phyloP scores from a whole-genome alignment of 352 stramenopile genomes.

The Phytophthora tubulina region DNA sequence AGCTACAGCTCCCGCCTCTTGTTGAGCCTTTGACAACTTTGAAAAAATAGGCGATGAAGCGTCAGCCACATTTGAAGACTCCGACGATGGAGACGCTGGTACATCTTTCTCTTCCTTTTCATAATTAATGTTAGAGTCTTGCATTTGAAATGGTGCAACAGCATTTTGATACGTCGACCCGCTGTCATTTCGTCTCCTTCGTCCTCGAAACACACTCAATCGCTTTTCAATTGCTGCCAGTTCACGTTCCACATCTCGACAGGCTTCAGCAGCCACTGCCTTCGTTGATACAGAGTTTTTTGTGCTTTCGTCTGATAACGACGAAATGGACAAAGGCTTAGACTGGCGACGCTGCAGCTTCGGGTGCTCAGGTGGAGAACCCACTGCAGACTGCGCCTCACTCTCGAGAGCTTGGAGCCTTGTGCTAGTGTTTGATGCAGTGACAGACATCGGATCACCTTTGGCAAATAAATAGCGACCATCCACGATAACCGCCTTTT shows the following conservation, averaged over 20 bases:
- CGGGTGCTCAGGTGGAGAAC: conserved; percentile 6
- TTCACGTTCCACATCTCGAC: conserved; percentile 54
- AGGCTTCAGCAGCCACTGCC: conserved; percentile 36
- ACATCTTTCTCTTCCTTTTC: neutral
- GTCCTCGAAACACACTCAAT: conserved; percentile 39
- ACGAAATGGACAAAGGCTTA: conserved; percentile 45
- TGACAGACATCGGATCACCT: conserved; percentile 22
- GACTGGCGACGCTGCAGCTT: conserved; percentile 15
- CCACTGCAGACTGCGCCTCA: neutral
- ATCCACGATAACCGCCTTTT: conserved; percentile 10
- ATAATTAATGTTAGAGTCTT: neutral
- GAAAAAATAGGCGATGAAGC: conserved; percentile 14
- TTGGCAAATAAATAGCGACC: conserved; percentile 8
- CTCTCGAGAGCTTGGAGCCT: neutral
- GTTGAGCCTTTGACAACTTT: conserved; percentile 36
- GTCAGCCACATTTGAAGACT: conserved; percentile 12
- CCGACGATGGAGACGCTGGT: neutral
- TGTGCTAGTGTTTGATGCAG: conserved; percentile 10
- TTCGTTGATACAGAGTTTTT: conserved; percentile 10
- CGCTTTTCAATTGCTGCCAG: conserved; percentile 51
- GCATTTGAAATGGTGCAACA: conserved; percentile 9
- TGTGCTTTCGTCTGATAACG: conserved; percentile 28
- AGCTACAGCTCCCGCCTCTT: conserved; percentile 52
- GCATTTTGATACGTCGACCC: conserved; percentile 5
- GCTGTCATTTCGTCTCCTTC: conserved; percentile 18